Base-by-base conservation (phyloP, 192 early-diverging fungal genomes). In the Physocladia obscura region DNA sequence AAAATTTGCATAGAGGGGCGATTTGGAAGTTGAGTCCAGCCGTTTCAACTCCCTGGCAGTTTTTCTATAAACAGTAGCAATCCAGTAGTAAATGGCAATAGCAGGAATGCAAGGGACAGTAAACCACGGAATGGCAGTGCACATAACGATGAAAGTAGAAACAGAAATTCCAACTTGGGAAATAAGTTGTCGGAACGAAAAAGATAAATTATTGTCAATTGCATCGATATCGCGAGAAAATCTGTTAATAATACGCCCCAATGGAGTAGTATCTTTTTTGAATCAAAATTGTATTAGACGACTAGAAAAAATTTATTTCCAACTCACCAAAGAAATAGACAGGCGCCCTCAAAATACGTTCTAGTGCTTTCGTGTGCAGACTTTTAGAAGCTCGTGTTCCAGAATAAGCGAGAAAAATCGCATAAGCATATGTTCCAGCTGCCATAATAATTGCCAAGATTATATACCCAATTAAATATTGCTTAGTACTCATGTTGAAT, bases 291-390 rank as follows among this genome's bases (percentile, higher is more conserved):
- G n/a, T n/a, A n/a, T n/a, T n/a, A 44, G 40, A 13, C n/a, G 40
- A 44, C 40, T 44, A 37, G 1, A 2, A 52, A 3, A 21, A 4
- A 57, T 34, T 19, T 2, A 39, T 4, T 2, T 19, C n/a, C 35
- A 8, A n/a, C 37, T 13, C 27, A 68, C 65, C 87, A 73, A 87
- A 93, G 77, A 97, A 95, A 2, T 77, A 79, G 54, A 89, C 83
- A 11, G 92, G 92, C 1, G 92, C 87, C 4, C 89, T 74, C 67
- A 94, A 55, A 26, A 95, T 83, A 39, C 85, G 79, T 17, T 69
- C 38, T 22, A 94, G 74, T 36, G 93, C 86, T 30, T 77, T 79
- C 11, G 83, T 75, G 78, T 98, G 94, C 6, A 94, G 75, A 2
- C 62, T 74, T 47, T 79, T 74, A 4, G 89, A 87, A 21, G 91